phyloP scores from a whole-genome alignment of 2,329 filamentous ascomycete genomes.

The Acephala macrosclerotiorum region DNA sequence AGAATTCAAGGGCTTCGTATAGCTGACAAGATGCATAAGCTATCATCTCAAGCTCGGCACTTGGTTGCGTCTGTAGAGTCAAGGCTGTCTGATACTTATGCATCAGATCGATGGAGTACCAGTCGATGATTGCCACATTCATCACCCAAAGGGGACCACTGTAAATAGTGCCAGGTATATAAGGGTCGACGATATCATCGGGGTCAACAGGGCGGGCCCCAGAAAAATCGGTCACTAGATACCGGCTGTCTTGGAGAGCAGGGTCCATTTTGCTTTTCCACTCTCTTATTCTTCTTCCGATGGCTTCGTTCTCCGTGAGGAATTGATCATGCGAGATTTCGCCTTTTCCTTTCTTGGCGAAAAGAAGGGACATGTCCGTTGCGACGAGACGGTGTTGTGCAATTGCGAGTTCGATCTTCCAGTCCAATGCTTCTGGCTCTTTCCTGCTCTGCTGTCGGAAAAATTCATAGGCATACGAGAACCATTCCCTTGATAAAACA shows the following conservation, averaged over 20 bases:
- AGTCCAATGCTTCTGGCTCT: constrained; percentile 68
- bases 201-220: constrained; percentile 58
- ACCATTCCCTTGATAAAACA: constrained; percentile 81
- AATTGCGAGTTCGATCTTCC: constrained; percentile 72
- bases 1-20: constrained; percentile 79
- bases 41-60: constrained; percentile 63
- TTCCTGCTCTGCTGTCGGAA: constrained; percentile 64
- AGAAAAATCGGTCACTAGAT: constrained; percentile 70
- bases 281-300: constrained; percentile 55
- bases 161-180: constrained; percentile 73
- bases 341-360: constrained; percentile 70
- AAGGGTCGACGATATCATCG: constrained; percentile 78
- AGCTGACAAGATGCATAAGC: constrained; percentile 78
- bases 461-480: constrained; percentile 57
- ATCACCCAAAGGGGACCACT: constrained; percentile 74
- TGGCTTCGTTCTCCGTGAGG: constrained; percentile 61
- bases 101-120: constrained; percentile 81
- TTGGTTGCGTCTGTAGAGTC: constrained; percentile 55
- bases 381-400: constrained; percentile 75
- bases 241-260: constrained; percentile 64
- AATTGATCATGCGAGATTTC: constrained; percentile 73
- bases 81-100: constrained; percentile 76
- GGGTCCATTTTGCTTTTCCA: constrained; percentile 67
- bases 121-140: constrained; percentile 79
- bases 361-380: constrained; percentile 81